Conservation (phyloP, 1,139 yeast species). For the Nakaseomyces delphensis region DNA sequence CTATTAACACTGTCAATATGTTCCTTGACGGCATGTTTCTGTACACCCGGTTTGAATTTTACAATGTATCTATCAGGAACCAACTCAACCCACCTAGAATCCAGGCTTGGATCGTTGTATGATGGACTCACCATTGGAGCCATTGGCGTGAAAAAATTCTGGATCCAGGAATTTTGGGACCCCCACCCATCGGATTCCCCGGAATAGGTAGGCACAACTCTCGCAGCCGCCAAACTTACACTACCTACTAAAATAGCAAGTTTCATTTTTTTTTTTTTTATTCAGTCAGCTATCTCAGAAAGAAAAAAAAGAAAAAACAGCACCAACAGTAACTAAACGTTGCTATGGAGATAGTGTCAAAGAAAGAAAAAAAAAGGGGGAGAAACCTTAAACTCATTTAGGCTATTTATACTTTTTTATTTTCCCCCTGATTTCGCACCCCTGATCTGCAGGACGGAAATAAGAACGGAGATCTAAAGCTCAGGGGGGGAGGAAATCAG, state of each 20-base stretch:
- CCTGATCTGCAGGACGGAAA: not conserved
- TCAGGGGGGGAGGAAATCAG: too few relatives aligned
- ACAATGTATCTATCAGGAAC: conserved; percentile 5
- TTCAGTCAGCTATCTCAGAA: too few relatives aligned
- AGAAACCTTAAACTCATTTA: too few relatives aligned
- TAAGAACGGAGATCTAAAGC: too few relatives aligned
- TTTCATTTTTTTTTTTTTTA: too few relatives aligned
- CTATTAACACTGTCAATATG: not conserved
- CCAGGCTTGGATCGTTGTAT: not conserved
- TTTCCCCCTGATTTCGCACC: not conserved
- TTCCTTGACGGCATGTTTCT: not conserved
- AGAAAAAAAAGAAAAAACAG: too few relatives aligned
- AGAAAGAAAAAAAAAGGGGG: not conserved
- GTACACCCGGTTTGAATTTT: not conserved
- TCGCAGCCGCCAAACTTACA: too few relatives aligned
- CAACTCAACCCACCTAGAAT: not conserved
- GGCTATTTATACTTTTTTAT: not conserved
- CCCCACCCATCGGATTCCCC: not conserved
- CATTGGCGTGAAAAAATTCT: not conserved
- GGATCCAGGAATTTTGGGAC: not conserved
- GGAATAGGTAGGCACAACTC: too few relatives aligned
- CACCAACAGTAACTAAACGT: too few relatives aligned
- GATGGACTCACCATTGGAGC: not conserved
- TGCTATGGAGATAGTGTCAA: too few relatives aligned
- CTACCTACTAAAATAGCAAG: too few relatives aligned